phyloP scores from a whole-genome alignment of 192 early-diverging fungal genomes.

The Geranomyces variabilis region DNA sequence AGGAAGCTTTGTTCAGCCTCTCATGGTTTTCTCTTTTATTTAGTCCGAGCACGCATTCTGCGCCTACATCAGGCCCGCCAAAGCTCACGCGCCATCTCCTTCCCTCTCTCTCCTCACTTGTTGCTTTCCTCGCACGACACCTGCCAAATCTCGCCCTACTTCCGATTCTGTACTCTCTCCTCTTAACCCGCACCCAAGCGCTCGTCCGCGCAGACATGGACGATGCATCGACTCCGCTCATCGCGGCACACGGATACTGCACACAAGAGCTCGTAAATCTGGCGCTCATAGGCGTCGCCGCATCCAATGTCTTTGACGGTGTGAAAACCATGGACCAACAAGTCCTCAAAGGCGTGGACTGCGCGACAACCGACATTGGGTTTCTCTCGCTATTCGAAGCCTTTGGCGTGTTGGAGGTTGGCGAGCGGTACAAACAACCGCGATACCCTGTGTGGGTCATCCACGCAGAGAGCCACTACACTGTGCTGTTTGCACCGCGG shows the following conservation, averaged over 20 bases:
- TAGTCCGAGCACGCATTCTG: conserved; percentile 3
- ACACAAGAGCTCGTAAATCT: conserved; percentile 63
- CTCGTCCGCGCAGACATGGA: conserved; percentile 56
- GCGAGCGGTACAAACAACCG: conserved; percentile 49
- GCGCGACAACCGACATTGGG: conserved; percentile 40
- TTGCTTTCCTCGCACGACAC: conserved; percentile 3
- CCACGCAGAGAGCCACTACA: conserved; percentile 58
- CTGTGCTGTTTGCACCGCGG: conserved; percentile 45
- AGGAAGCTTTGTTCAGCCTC: background rate
- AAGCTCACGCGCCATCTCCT: conserved; percentile 34
- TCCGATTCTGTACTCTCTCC: conserved; percentile 50
- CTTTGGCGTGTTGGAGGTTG: conserved; percentile 52
- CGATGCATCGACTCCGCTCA: conserved; percentile 40
- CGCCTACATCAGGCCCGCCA: background rate
- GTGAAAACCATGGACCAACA: background rate
- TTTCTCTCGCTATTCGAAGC: conserved; percentile 57
- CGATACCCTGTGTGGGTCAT: conserved; percentile 55
- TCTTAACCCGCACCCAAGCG: conserved; percentile 45
- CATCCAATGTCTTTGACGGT: conserved; percentile 57
- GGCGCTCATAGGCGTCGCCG: conserved; percentile 49
- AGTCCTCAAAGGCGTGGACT: conserved; percentile 49
- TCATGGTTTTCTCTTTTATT: background rate
- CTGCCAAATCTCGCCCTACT: conserved; percentile 42
- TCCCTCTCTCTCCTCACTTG: background rate
- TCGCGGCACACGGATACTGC: conserved; percentile 59